Evolutionary conservation across 805 yeast species (phyloP).

Genomic region (Ogataea wickerhamii): DNA sequence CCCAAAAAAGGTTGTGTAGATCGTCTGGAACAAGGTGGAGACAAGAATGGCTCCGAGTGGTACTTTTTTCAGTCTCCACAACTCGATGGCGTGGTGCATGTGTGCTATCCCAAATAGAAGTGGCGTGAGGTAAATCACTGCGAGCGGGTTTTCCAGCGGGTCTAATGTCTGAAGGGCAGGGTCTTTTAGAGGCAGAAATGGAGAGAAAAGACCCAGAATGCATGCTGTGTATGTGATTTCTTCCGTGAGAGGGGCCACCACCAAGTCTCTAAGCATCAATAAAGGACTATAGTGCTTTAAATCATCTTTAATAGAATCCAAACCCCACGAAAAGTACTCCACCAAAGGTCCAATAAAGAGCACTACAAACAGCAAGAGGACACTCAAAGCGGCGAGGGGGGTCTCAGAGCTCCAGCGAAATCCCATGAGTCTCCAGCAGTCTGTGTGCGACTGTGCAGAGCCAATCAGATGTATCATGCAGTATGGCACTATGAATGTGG

Average conservation of each 20-base stretch:
- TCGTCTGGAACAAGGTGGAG: conserved; percentile 47
- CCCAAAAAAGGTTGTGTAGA: conserved; percentile 71
- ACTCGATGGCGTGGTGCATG: conserved; percentile 64
- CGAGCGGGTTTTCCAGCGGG: not conserved
- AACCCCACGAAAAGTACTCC: conserved; percentile 30
- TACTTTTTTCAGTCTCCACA: conserved; percentile 29
- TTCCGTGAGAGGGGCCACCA: conserved; percentile 76
- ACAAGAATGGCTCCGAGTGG: conserved; percentile 33
- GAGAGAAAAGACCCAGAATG: conserved; percentile 32
- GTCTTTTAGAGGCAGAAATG: conserved; percentile 16
- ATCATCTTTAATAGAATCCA: conserved; percentile 5
- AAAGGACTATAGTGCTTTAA: conserved; percentile 13
- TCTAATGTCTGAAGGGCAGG: not conserved
- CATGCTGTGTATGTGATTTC: conserved; percentile 65
- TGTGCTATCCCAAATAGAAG: conserved; percentile 75
- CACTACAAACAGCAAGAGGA: conserved; percentile 32
- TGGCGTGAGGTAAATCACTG: conserved; percentile 46
- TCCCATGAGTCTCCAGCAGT: conserved; percentile 17
- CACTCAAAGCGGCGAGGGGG: conserved; percentile 16
- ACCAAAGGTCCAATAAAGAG: conserved; percentile 50
- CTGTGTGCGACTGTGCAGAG: conserved; percentile 8
- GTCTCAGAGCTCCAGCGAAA: conserved; percentile 9
- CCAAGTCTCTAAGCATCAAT: conserved; percentile 50
- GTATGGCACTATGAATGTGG: conserved; percentile 33
- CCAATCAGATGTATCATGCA: conserved; percentile 21